Percentiles rank a stretch among this genome's conserved stretches.
Evolutionary conservation across 2,329 filamentous ascomycete species (phyloP).

Genomic region (Fusarium decemcellulare): DNA sequence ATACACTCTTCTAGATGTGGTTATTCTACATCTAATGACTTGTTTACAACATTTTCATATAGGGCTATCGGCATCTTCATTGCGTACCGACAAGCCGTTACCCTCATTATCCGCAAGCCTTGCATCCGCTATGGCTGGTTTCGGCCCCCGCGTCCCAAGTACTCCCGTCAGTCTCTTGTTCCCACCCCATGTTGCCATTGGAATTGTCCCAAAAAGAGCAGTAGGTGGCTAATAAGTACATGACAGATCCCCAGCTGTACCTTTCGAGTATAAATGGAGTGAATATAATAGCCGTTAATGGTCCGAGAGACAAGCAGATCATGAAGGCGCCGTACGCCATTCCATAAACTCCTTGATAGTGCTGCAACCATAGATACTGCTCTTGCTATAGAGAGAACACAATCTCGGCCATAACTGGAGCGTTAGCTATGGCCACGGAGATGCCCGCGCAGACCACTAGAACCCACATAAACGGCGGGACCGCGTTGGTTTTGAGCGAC

Average conservation of each 20-base stretch:
- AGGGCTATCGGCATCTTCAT: too few relatives aligned
- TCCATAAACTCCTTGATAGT: conserved; percentile 31
- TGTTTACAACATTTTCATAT: too few relatives aligned
- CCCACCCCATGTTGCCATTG: conserved; percentile 8
- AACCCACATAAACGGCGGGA: conserved; percentile 16
- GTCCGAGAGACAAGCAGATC: conserved; percentile 29
- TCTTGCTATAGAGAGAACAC: conserved; percentile 22
- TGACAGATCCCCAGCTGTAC: conserved; percentile 20
- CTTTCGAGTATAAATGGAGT: conserved; percentile 17
- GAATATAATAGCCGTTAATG: conserved; percentile 20
- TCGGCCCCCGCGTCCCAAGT: too few relatives aligned
- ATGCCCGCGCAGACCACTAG: conserved; percentile 24
- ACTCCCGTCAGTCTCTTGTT: too few relatives aligned
- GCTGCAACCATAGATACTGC: conserved; percentile 11
- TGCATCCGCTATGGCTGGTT: too few relatives aligned
- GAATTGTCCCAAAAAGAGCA: conserved; percentile 11
- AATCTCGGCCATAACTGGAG: conserved; percentile 32
- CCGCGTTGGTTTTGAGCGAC: neutral
- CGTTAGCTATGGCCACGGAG: conserved; percentile 27
- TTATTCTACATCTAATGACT: too few relatives aligned
- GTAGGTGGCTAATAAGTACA: conserved; percentile 18
- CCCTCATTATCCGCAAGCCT: too few relatives aligned
- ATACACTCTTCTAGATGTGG: too few relatives aligned
- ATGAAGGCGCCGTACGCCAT: conserved; percentile 33
- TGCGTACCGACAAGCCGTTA: too few relatives aligned